These are phyloP conservation scores for Microsporum ferrugineum DNA, from an alignment of 2,329 filamentous ascomycete genomes.

Conservation along the genomic window DNA sequence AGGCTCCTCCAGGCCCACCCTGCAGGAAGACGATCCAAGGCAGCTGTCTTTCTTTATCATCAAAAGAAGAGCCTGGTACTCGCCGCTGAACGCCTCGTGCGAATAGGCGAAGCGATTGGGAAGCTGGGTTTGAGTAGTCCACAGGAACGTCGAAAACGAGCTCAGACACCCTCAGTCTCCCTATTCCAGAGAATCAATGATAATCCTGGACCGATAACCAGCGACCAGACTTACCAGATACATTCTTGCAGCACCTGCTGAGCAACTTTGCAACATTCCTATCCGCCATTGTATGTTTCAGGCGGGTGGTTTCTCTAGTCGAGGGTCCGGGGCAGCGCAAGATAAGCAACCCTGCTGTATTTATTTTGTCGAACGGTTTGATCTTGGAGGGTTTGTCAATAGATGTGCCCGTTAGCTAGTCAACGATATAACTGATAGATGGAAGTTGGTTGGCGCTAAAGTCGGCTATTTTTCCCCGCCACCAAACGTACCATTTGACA, in stretches of 20 bases:
- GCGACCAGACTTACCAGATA: neutral
- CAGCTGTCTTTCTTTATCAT: slow-evolving; percentile 39
- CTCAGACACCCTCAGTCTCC: slow-evolving; percentile 65
- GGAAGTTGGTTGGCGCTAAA: neutral
- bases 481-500: neutral
- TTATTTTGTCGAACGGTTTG: neutral
- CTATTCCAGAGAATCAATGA: slow-evolving; percentile 31
- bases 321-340: neutral
- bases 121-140: slow-evolving; percentile 55
- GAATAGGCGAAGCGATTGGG: slow-evolving; percentile 60
- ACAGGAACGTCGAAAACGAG: slow-evolving; percentile 78
- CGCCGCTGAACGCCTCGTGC: slow-evolving; percentile 60
- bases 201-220: neutral
- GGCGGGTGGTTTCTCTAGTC: neutral
- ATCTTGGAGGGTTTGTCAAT: neutral
- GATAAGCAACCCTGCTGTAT: neutral
- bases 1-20: slow-evolving; percentile 75
- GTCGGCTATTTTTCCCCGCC: neutral
- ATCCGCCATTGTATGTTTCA: slow-evolving; percentile 3
- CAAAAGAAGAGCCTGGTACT: slow-evolving; percentile 46
- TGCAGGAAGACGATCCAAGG: slow-evolving; percentile 64
- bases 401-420: neutral
- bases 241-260: slow-evolving; percentile 16
- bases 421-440: neutral
- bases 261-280: slow-evolving; percentile 30